Evolutionary conservation across 768 basidiomycete species (phyloP), one percentile per base, ranked within the genome.

Genomic region (Pisolithus albus): DNA sequence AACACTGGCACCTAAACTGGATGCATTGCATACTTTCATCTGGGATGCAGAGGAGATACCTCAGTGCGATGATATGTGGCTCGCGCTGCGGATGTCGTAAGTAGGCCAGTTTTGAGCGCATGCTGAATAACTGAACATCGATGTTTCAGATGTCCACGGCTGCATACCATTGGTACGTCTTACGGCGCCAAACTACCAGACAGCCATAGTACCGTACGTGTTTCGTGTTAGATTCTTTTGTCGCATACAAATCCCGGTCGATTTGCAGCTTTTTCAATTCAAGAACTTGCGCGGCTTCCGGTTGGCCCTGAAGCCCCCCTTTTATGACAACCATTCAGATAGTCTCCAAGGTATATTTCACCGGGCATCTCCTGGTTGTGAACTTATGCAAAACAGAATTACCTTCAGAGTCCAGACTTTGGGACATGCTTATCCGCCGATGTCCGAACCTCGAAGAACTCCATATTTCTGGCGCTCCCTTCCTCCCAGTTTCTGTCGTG

Each of bases 21-120:
- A 88, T 44, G 83, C 83, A 18, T 74, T 90, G 38, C 68, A 72
- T 26, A 79, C 72, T 11, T 89, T 89, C 59, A 67, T 78, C 34
- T 90, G 87, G 87, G 83, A 83, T 54, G 83, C 78, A 4, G 84
- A 85, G 11, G 83, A 86, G 61, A 66, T 71, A 7, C 70, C 81
- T 32, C 78, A 82, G 15, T 77, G 75, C 32, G 87, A 88, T 53
- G 81, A 84, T 55, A 84, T 90, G 83, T 90, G 87, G 87, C 77
- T 84, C 54, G 79, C 82, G 41, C 70, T 90, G 58, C 78, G 84
- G 36, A 67, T 79, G 49, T 81, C 79, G 87, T 89, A 57, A 61
- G 77, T 62, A 9, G 37, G 23, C 24, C 6, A 7, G 5, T 19
- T 15, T 45, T 50, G 6, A 15, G 16, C 15, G 28, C 26, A 4